phyloP scores from a whole-genome alignment of 2,329 filamentous ascomycete species.

The Macroventuria anomochaeta region DNA sequence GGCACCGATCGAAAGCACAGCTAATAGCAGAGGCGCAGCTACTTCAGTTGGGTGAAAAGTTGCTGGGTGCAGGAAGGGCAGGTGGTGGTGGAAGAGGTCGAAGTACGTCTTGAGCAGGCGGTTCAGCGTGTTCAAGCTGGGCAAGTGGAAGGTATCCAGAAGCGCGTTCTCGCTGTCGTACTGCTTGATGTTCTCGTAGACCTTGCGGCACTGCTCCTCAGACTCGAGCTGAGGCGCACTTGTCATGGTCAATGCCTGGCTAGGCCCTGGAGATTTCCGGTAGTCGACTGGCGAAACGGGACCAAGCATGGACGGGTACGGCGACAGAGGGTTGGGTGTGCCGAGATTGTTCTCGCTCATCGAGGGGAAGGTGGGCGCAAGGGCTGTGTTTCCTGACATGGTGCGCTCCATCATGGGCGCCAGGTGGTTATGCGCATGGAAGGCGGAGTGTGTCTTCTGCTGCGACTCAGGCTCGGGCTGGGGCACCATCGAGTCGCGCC shows the following conservation, averaged over 20 bases:
- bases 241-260: slow-evolving; percentile 68
- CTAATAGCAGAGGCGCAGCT: slow-evolving; percentile 82
- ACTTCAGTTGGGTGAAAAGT: slow-evolving; percentile 84
- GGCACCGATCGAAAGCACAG: slow-evolving; percentile 92
- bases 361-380: slow-evolving; percentile 70
- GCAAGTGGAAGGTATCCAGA: slow-evolving; percentile 87
- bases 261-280: slow-evolving; percentile 71
- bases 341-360: slow-evolving; percentile 74
- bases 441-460: slow-evolving; percentile 67
- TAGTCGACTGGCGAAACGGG: slow-evolving; percentile 74
- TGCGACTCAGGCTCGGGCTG: slow-evolving; percentile 77
- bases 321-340: slow-evolving; percentile 76
- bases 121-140: slow-evolving; percentile 80
- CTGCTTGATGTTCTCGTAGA: slow-evolving; percentile 83
- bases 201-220: slow-evolving; percentile 84
- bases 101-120: slow-evolving; percentile 96
- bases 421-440: slow-evolving; percentile 65
- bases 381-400: slow-evolving; percentile 63
- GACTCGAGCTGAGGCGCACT: slow-evolving; percentile 80
- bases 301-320: slow-evolving; percentile 71
- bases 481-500: slow-evolving; percentile 89
- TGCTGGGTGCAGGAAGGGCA: slow-evolving; percentile 92
- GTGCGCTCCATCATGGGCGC: slow-evolving; percentile 72
- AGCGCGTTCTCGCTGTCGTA: slow-evolving; percentile 83
- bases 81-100: slow-evolving; percentile 92